phyloP scores from a whole-genome alignment of 805 yeast species.

The Saccharomycopsis fodiens region DNA sequence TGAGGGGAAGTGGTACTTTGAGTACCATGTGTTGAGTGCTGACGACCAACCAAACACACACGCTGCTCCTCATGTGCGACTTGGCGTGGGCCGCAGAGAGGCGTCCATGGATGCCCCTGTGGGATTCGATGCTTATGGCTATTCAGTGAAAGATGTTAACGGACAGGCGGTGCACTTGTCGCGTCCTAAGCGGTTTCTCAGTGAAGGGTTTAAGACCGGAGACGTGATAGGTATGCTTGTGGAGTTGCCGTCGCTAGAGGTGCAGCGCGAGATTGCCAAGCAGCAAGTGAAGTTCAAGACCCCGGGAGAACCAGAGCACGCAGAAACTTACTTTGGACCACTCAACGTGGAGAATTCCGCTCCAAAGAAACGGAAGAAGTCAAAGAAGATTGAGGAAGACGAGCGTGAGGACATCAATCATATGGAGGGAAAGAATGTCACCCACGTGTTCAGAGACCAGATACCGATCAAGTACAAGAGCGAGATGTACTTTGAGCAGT shows the following conservation, averaged over 20 bases:
- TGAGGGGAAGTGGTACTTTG: constrained; percentile 78
- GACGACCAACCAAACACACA: constrained; percentile 26
- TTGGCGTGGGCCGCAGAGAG: constrained; percentile 81
- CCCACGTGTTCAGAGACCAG: constrained; percentile 67
- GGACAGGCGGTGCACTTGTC: constrained; percentile 75
- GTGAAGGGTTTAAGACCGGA: constrained; percentile 53
- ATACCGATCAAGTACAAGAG: constrained; percentile 79
- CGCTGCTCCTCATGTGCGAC: constrained; percentile 51
- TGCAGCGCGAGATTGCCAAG: constrained; percentile 37
- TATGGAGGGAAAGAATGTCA: constrained; percentile 24
- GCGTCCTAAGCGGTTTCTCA: constrained; percentile 51
- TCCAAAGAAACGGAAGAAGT: constrained; percentile 14
- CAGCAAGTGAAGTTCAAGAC: constrained; percentile 30
- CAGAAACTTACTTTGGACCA: constrained; percentile 23
- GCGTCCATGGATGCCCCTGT: constrained; percentile 91
- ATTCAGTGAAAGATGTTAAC: constrained; percentile 74
- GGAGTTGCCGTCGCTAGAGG: constrained; percentile 48
- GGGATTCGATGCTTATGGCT: constrained; percentile 91
- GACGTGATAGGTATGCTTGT: constrained; percentile 79
- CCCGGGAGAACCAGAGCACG: constrained; percentile 21
- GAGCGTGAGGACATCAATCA: constrained; percentile 14
- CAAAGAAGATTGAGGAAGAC: constrained; percentile 9
- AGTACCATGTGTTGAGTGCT: constrained; percentile 50
- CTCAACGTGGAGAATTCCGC: constrained; percentile 10
- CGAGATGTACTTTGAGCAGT: constrained; percentile 74